Percentiles rank a stretch among this genome's conserved stretches.
phyloP scores from a whole-genome alignment of 1,139 yeast species.

The Sporopachydermia cereana region DNA sequence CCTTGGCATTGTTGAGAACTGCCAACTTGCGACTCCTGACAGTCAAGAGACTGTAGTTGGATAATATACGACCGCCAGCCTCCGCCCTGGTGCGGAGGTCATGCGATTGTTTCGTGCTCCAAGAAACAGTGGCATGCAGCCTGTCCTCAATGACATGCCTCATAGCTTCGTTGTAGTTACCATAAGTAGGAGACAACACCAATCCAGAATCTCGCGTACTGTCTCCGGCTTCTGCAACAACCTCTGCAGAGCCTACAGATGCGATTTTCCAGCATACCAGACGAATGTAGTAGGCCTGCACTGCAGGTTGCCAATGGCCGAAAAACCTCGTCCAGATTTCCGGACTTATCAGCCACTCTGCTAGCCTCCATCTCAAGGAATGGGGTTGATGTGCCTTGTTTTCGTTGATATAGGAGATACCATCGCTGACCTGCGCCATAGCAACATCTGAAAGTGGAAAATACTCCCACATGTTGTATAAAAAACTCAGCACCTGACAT shows the following conservation, averaged over 20 bases:
- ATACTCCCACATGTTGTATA: slow-evolving; percentile 14
- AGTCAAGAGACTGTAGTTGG: too few relatives aligned
- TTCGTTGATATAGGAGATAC: slow-evolving; percentile 9
- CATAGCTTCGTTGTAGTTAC: slow-evolving; percentile 7
- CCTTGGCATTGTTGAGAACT: too few relatives aligned
- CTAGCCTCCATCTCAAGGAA: slow-evolving; percentile 35
- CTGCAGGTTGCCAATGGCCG: slow-evolving; percentile 72
- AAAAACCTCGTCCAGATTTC: slow-evolving; percentile 44
- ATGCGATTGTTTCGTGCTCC: too few relatives aligned
- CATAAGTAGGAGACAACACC: slow-evolving; percentile 8
- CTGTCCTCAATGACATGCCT: slow-evolving; percentile 10
- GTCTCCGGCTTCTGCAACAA: slow-evolving; percentile 10
- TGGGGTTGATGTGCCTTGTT: slow-evolving; percentile 11
- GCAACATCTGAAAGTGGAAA: slow-evolving; percentile 12
- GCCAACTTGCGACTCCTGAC: too few relatives aligned
- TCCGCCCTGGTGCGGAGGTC: too few relatives aligned
- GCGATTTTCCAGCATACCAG: slow-evolving; percentile 63
- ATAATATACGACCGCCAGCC: too few relatives aligned
- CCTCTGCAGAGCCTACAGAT: slow-evolving; percentile 19
- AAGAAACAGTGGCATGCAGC: slow-evolving; percentile 9
- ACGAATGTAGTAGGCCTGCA: slow-evolving; percentile 57
- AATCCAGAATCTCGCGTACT: not conserved
- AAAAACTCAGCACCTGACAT: not conserved
- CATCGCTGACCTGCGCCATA: slow-evolving; percentile 5
- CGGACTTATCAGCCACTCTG: slow-evolving; percentile 42